A percentile compares a stretch with the other conserved stretches of the same genome.
Conservation (phyloP, 805 yeast species). For the Myxozyma melibiosi region DNA sequence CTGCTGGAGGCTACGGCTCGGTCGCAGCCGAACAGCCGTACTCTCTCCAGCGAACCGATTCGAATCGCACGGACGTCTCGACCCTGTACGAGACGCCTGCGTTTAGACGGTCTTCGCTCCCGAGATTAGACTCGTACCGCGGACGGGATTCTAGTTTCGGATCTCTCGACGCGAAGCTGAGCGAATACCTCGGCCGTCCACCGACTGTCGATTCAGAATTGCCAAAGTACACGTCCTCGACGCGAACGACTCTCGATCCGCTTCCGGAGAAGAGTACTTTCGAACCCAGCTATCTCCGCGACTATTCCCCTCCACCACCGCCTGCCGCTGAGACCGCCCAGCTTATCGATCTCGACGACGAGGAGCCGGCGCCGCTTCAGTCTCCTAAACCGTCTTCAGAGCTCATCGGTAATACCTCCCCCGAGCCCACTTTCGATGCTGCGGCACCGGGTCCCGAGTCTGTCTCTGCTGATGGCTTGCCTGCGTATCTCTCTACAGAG, state of each 20-base stretch:
- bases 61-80: constrained; percentile 11
- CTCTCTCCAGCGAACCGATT: constrained; percentile 6
- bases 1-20: not conserved
- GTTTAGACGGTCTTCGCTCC: constrained; percentile 21
- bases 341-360: constrained; percentile 28
- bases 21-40: not conserved
- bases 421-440: not conserved
- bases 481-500: not conserved
- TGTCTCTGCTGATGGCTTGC: not conserved
- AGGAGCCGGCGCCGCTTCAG: constrained; percentile 9
- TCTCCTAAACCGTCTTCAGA: not conserved
- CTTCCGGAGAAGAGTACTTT: not conserved
- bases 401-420: not conserved
- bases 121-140: constrained; percentile 25
- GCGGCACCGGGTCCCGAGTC: not conserved
- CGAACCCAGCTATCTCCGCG: not conserved
- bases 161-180: constrained; percentile 28
- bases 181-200: constrained; percentile 19
- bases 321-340: constrained; percentile 9
- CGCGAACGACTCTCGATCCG: not conserved
- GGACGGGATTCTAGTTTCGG: constrained; percentile 8
- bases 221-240: not conserved
- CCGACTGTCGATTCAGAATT: not conserved
- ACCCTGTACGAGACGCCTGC: constrained; percentile 28
- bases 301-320: not conserved